phyloP scores from a whole-genome alignment of 106 monocot species.

The Agapanthus africanus region DNA sequence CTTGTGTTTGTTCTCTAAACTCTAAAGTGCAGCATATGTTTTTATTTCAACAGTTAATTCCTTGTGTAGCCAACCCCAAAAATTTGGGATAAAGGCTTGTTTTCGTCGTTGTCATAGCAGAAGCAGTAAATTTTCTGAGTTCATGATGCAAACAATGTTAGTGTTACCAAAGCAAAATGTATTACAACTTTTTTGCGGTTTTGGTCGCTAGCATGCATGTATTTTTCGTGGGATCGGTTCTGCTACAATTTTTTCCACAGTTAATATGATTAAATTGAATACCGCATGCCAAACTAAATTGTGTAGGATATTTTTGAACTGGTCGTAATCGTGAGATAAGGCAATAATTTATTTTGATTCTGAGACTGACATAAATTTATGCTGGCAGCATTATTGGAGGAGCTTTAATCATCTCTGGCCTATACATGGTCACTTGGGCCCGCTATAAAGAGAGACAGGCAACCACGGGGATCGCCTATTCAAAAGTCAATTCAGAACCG shows the following conservation, averaged over 20 bases:
- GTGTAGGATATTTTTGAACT: not conserved
- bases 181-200: not conserved
- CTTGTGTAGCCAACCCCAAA: too few relatives aligned
- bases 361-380: not conserved
- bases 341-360: not conserved
- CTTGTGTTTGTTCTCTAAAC: too few relatives aligned
- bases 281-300: not conserved
- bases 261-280: not conserved
- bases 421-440: constrained; percentile 15
- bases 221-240: not conserved
- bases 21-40: too few relatives aligned
- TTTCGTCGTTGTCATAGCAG: too few relatives aligned
- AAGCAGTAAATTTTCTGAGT: too few relatives aligned
- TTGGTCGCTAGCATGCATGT: not conserved
- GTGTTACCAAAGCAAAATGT: too few relatives aligned
- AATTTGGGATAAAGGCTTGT: too few relatives aligned
- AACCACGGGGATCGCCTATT: not conserved
- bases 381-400: constrained; percentile 15
- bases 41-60: too few relatives aligned
- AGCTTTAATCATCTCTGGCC: constrained; percentile 12
- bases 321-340: not conserved
- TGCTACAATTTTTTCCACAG: not conserved
- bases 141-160: too few relatives aligned
- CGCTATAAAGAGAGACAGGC: constrained; percentile 10
- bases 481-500: not conserved